Evolutionary conservation across 495 filamentous ascomycete genomes (phyloP).

Genomic region (Stereocaulon alpinum): DNA sequence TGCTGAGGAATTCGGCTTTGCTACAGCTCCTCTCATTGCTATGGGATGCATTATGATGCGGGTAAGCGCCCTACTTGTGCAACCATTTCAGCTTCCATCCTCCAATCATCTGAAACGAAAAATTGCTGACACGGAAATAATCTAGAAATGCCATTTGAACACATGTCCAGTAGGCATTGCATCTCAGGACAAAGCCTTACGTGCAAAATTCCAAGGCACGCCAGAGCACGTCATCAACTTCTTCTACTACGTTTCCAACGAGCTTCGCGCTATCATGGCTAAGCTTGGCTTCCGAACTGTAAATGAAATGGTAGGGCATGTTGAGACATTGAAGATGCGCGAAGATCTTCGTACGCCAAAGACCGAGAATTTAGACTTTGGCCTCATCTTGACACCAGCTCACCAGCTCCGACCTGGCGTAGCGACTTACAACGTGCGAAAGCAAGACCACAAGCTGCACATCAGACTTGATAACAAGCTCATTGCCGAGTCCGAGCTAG

Average conservation of each 20-base stretch:
- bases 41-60: constrained; percentile 98
- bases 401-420: constrained; percentile 95
- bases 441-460: constrained; percentile 93
- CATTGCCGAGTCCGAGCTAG: constrained; percentile 93
- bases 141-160: constrained; percentile 34
- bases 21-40: constrained; percentile 92
- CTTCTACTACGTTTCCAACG: constrained; percentile 98
- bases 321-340: constrained; percentile 74
- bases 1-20: constrained; percentile 97
- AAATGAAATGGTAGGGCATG: constrained; percentile 97
- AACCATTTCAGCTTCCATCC: no score
- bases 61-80: no score
- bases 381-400: constrained; percentile 89
- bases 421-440: constrained; percentile 96
- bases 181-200: constrained; percentile 88
- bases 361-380: constrained; percentile 89
- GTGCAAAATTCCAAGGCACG: constrained; percentile 89
- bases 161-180: constrained; percentile 97
- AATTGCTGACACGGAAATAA: constrained; percentile 6
- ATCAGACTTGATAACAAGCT: constrained; percentile 96
- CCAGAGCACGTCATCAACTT: constrained; percentile 99
- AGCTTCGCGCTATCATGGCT: constrained; percentile 97
- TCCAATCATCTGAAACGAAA: no score
- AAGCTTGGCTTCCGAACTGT: constrained; percentile 88
- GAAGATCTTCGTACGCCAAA: constrained; percentile 84